A percentile compares a stretch with the other conserved stretches of the same genome.
Evolutionary conservation across 805 yeast species (phyloP).

Genomic region (Saccharomycopsis javanensis): DNA sequence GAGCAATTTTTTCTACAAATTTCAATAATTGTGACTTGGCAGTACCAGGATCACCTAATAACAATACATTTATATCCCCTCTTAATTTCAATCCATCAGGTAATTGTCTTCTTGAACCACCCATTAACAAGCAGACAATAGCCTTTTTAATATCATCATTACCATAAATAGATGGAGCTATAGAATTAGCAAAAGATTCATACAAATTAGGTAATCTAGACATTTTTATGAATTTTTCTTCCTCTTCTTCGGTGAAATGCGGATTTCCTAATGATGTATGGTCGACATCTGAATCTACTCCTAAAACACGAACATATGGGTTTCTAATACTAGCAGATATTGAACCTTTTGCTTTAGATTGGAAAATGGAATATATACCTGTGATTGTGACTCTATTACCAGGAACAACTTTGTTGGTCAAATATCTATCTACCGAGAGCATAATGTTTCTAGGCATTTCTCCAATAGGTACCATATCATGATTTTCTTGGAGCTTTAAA

Average conservation of each 20-base stretch:
- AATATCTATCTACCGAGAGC: conserved; percentile 78
- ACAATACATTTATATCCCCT: conserved; percentile 90
- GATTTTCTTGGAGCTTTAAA: conserved; percentile 90
- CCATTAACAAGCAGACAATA: conserved; percentile 82
- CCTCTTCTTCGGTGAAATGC: conserved; percentile 84
- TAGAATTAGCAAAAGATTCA: conserved; percentile 74
- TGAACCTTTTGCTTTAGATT: conserved; percentile 50
- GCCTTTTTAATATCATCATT: conserved; percentile 88
- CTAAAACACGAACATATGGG: conserved; percentile 81
- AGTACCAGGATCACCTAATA: conserved; percentile 98
- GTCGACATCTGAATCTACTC: conserved; percentile 77
- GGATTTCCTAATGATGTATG: conserved; percentile 50
- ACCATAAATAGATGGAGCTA: conserved; percentile 96
- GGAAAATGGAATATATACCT: conserved; percentile 89
- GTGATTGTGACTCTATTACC: conserved; percentile 89
- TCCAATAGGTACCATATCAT: conserved; percentile 98
- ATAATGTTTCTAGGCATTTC: conserved; percentile 95
- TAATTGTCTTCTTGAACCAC: conserved; percentile 84
- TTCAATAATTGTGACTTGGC: conserved; percentile 94
- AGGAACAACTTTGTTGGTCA: conserved; percentile 86
- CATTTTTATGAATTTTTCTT: conserved; percentile 75
- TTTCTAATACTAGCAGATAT: conserved; percentile 78
- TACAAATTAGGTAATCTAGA: conserved; percentile 80
- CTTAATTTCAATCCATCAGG: conserved; percentile 96
- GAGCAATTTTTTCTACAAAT: conserved; percentile 90